Conservation (phyloP, 108 stramenopile species). For the Fragilariopsis cylindrus region DNA sequence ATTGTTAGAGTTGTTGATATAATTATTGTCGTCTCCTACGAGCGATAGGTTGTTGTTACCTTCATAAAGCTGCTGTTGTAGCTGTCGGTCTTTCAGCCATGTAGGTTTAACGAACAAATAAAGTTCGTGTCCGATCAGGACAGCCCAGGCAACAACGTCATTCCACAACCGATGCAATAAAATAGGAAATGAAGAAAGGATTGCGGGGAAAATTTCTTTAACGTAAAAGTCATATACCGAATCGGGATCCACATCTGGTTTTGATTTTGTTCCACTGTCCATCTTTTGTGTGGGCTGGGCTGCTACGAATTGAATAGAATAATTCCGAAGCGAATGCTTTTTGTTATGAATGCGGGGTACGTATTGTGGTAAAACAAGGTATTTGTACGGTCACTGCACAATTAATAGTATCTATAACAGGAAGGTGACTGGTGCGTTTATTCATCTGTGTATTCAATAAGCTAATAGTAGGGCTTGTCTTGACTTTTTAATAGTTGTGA, state of each 20-base stretch:
- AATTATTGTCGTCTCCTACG: background rate
- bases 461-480: too few relatives aligned
- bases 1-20: background rate
- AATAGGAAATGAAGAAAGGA: conserved; percentile 50
- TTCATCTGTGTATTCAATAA: too few relatives aligned
- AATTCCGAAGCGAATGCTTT: too few relatives aligned
- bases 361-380: too few relatives aligned
- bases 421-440: too few relatives aligned
- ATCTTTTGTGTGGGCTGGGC: too few relatives aligned
- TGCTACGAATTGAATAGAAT: too few relatives aligned
- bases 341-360: too few relatives aligned
- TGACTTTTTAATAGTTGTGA: too few relatives aligned
- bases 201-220: conserved; percentile 50
- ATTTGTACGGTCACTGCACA: too few relatives aligned
- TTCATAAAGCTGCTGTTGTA: background rate
- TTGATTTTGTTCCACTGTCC: too few relatives aligned
- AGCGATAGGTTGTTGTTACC: background rate
- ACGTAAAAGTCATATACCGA: conserved; percentile 60
- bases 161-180: conserved; percentile 40
- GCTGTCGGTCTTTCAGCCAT: conserved; percentile 25
- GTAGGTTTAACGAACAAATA: conserved; percentile 49
- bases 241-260: conserved; percentile 3
- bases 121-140: conserved; percentile 15
- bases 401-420: too few relatives aligned
- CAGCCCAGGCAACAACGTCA: conserved; percentile 22